Evolutionary conservation across 148 eudicot species (phyloP), one percentile per base, ranked within the genome.

Genomic region (Arbutus unedo): DNA sequence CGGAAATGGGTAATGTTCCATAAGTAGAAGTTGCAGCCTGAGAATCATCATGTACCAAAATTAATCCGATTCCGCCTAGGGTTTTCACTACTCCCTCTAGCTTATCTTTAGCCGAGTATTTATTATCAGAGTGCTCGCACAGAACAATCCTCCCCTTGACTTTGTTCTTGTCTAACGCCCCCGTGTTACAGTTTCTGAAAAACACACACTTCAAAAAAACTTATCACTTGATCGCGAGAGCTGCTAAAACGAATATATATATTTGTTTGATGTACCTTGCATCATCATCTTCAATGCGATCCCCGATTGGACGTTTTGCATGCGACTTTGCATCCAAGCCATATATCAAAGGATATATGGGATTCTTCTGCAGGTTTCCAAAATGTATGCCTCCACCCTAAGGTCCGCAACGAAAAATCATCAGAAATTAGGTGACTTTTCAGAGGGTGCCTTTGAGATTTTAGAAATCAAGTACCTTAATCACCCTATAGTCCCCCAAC

Each of bases 351-450:
- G 98, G 93, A 85, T 94, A 91, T 10, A 51, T 49, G 0, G 92
- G 87, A 72, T 90, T 70, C 47, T 82, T 86, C 10, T 79, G 19
- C 1, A 93, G 85, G 48, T 87, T 71, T 0, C 91, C 87, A 77
- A 94, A 89, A 82, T 91, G 90, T 14, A 91, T 90, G 56, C 91
- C 89, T 87, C 85, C 96, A 77, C 98, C 96, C 93, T 92, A 77
- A 16, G 75, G 41, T 75, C 83, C 49, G 16, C 49, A 73, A 54
- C 8, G 9, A 49, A 47, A 74, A 44, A 38, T 31, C 47, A 25
- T 77, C 3, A 25, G 43, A 77, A 11, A 10, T 23, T 25, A 51
- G 79, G 15, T 74, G 77, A 74, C 14, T 48, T 8, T 31, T 31
- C 38, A 31, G 38, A 31, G 38, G 38, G 38, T 31, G 38, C 45